Conservation (phyloP, 2,329 filamentous ascomycete genomes). For the Knufia petricola region DNA sequence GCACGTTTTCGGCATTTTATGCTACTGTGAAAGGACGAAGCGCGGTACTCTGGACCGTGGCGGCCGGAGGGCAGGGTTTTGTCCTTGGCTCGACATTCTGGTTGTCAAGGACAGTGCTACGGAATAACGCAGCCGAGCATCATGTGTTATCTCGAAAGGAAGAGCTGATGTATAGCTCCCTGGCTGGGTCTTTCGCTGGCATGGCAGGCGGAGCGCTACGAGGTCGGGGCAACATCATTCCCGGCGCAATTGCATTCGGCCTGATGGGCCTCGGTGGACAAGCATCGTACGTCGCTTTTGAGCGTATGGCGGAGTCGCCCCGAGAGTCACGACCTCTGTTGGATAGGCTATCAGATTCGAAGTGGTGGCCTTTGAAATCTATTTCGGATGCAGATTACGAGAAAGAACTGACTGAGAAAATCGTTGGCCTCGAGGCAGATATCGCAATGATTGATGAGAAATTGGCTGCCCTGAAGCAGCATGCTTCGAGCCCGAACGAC, state of each 20-base stretch:
- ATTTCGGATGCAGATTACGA: slow-evolving; percentile 66
- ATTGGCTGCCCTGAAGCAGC: slow-evolving; percentile 46
- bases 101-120: slow-evolving; percentile 5
- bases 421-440: slow-evolving; percentile 62
- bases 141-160: not conserved
- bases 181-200: slow-evolving; percentile 18
- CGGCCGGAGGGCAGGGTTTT: slow-evolving; percentile 10
- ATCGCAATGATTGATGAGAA: slow-evolving; percentile 70
- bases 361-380: slow-evolving; percentile 61
- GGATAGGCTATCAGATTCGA: slow-evolving; percentile 24
- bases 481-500: not conserved
- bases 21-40: slow-evolving; percentile 8
- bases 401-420: slow-evolving; percentile 59
- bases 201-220: slow-evolving; percentile 15
- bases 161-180: slow-evolving; percentile 14
- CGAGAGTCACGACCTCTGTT: slow-evolving; percentile 1
- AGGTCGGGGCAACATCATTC: slow-evolving; percentile 15
- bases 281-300: slow-evolving; percentile 7
- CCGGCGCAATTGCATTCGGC: slow-evolving; percentile 16
- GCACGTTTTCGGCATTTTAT: not conserved
- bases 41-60: not conserved
- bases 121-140: not conserved
- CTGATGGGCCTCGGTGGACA: slow-evolving; percentile 14
- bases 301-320: not conserved
- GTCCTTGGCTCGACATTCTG: slow-evolving; percentile 11